These are phyloP conservation scores for Rubus parviflorus DNA, from an alignment of 306 rosid species.

Conservation along the genomic window DNA sequence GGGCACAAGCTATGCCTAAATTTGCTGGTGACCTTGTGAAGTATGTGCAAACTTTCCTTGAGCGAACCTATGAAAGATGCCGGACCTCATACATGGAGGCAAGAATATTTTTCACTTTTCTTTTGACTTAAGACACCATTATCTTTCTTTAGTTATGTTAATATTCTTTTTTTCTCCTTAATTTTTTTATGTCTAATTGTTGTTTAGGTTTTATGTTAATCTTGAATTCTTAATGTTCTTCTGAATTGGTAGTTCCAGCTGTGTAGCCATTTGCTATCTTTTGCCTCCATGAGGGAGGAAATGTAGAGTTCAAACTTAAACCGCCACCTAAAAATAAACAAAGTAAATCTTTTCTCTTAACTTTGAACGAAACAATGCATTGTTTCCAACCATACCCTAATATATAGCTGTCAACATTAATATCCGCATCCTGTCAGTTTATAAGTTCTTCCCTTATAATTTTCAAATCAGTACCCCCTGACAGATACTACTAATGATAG, in stretches of 20 bases:
- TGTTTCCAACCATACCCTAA: not conserved
- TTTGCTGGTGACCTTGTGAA: conserved; percentile 87
- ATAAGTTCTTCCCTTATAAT: not conserved
- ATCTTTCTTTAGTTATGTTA: not conserved
- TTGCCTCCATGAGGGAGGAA: not conserved
- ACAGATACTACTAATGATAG: not conserved
- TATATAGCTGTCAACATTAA: not conserved
- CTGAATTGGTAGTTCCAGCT: conserved; percentile 9
- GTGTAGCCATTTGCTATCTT: not conserved
- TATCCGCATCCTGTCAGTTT: not conserved
- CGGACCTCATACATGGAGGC: conserved; percentile 98
- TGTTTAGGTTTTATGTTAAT: not conserved
- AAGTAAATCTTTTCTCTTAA: not conserved
- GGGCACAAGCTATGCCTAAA: conserved; percentile 99
- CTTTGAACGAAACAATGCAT: not conserved
- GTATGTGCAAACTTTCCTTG: conserved; percentile 94
- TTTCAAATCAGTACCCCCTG: not conserved
- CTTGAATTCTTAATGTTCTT: conserved; percentile 1
- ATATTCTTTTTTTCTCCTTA: not conserved
- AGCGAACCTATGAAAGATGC: conserved; percentile 96
- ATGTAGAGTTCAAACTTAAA: not conserved
- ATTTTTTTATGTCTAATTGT: not conserved
- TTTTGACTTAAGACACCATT: not conserved
- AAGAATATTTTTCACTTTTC: conserved; percentile 24
- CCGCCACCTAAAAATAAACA: not conserved